Base-by-base conservation (phyloP, 2,329 filamentous ascomycete genomes). In the Stemphylium beticola region DNA sequence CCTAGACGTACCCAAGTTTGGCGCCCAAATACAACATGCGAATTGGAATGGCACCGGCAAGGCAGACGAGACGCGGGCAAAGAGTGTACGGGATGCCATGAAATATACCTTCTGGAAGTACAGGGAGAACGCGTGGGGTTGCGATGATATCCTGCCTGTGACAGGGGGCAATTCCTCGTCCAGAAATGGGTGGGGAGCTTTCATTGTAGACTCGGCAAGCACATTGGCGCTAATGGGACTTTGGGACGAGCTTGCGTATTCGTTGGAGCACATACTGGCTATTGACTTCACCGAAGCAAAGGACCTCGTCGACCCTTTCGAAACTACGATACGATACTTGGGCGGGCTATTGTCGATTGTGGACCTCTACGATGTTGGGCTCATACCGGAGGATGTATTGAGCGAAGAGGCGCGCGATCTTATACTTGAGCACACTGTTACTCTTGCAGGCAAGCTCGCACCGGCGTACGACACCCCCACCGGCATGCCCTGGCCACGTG, bases 401-500 rank as follows among this genome's bases (percentile, higher is more conserved):
- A 58, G 61, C 6, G 45, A 53, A 37, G 68, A 69, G 39, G 67
- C 71, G 20, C 69, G 75, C 47, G 64, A 73, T 33, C 48, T 61
- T 10, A 64, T 78, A 20, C 69, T 78, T 4, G 52, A 66, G 33
- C 73, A 78, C 54, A 74, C 76, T n/a, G 61, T 75, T 12, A 64
- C 64, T 12, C 64, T 78, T 11, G 75, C 73, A 17, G 60, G 69
- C 48, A 72, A 74, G 42, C 69, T 78, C 7, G 73, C 66, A 4
- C 75, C 76, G 6, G 74, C 74, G 2, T 78, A 75, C 53, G 71
- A 77, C 46, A 75, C 74, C 8, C 74, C 75, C 3, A 76, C 76
- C 2, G 76, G 76, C 17, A 70, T 78, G 73, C 72, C 77, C 14
- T 80, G 76, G 76, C 77, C 78, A 8, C 76, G 76, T n/a, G 72